These are phyloP conservation scores for Chaetomiaceae sp. DNA, from an alignment of 2,329 filamentous ascomycete species.

Conservation along the genomic window DNA sequence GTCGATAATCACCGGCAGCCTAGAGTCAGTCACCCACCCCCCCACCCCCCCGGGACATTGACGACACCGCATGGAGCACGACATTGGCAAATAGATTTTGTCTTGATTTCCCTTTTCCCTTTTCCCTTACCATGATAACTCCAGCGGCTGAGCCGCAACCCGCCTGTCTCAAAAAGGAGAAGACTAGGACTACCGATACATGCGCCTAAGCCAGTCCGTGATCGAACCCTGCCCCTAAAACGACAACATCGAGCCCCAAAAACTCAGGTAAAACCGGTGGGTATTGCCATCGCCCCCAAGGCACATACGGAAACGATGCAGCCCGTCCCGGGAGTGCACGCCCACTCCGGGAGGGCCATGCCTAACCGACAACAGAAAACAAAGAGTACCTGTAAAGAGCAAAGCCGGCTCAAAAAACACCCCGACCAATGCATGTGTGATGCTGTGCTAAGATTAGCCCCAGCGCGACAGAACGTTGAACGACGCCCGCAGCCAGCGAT, in stretches of 20 bases:
- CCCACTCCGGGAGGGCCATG: background rate
- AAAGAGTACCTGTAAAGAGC: constrained; percentile 9
- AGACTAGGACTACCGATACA: background rate
- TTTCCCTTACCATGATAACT: constrained; percentile 6
- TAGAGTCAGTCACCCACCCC: no score
- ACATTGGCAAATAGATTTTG: background rate
- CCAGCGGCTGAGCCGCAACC: background rate
- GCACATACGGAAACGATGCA: background rate
- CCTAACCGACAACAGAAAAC: constrained; percentile 3
- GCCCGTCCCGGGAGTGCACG: background rate
- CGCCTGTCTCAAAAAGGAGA: background rate
- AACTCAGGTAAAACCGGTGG: constrained; percentile 5
- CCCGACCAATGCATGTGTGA: constrained; percentile 25
- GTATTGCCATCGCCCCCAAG: constrained; percentile 11
- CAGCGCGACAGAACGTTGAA: constrained; percentile 4
- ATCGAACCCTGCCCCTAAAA: background rate
- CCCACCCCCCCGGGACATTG: no score
- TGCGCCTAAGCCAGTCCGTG: background rate
- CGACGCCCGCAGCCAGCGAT: constrained; percentile 7
- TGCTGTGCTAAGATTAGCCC: constrained; percentile 19
- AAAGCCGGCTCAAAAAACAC: constrained; percentile 21
- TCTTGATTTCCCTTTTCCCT: constrained; percentile 3
- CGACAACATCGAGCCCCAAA: constrained; percentile 4
- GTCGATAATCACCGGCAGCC: no score
- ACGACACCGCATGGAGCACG: background rate